Evolutionary conservation across 805 yeast genomes (phyloP), one percentile per base, ranked within the genome.

Genomic region (Debaryomyces prosopidis): DNA sequence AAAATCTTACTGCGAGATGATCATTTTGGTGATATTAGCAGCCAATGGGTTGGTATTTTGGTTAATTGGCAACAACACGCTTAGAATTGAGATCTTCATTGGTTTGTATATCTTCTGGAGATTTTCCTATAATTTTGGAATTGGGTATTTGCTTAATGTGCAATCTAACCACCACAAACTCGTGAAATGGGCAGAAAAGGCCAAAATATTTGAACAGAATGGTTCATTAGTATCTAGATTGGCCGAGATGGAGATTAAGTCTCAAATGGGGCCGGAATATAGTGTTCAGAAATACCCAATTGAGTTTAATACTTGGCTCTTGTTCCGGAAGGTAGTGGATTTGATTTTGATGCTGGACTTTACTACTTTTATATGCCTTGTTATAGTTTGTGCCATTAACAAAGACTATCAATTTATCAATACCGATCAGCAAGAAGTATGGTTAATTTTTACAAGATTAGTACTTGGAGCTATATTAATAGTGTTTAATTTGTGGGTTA

Each of bases 311-410:
- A 81, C 91, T 26, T 88, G 96, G 96, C 71, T 89, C 31, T 59
- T 88, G 11, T 88, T 85, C 65, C 73, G 96, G 43, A 87, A 84
- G 59, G 74, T 84, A 43, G 96, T 89, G 12, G 95, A 88, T 63
- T 75, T 88, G 62, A 82, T 88, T 43, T 73, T 88, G 57, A 87
- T 88, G 95, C 87, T 83, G 63, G 96, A 88, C 66, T 88, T 88
- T 61, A 78, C 84, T 20, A 79, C 88, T 16, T 88, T 88, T 62
- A 75, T 85, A 59, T 76, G 87, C 48, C 71, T 85, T 44, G 88
- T 87, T 58, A 74, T 66, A 44, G 78, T 69, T 30, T 67, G 74
- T 45, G 73, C 79, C 18, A 60, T 77, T 8, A 57, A 59, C 30
- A 57, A 69, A 31, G 58, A 65, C 50, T 54, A 60, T 46, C 75